phyloP scores from a whole-genome alignment of 306 rosid genomes.

The Glycine tomentella region DNA sequence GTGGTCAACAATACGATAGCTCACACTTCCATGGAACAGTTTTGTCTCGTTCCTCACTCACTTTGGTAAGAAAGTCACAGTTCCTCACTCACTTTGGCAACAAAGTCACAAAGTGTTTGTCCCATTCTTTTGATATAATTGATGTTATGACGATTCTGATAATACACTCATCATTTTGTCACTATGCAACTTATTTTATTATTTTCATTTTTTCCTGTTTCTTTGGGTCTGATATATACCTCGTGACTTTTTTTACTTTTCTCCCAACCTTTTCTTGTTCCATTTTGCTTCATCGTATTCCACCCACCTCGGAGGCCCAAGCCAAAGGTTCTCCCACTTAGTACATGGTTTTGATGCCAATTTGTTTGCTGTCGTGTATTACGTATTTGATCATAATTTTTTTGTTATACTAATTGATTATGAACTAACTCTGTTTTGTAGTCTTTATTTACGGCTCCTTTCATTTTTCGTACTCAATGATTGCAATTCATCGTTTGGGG shows the following conservation, averaged over 20 bases:
- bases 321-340: slow-evolving; percentile 23
- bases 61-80: background rate
- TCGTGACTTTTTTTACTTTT: background rate
- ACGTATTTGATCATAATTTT: background rate
- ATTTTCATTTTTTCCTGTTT: background rate
- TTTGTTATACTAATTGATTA: background rate
- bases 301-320: background rate
- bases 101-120: background rate
- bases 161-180: slow-evolving; percentile 20
- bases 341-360: background rate
- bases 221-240: background rate
- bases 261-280: background rate
- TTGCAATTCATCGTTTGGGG: slow-evolving; percentile 13
- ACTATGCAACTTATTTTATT: background rate
- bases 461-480: background rate
- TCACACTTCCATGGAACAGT: background rate
- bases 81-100: background rate
- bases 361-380: background rate
- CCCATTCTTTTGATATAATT: background rate
- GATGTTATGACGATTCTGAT: background rate
- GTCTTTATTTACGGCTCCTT: slow-evolving; percentile 6
- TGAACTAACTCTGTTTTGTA: background rate
- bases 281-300: slow-evolving; percentile 14
- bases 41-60: background rate
- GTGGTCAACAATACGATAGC: background rate